Evolutionary conservation across 768 basidiomycete genomes (phyloP), one percentile per base, ranked within the genome.

Genomic region (Exsudoporus frostii): DNA sequence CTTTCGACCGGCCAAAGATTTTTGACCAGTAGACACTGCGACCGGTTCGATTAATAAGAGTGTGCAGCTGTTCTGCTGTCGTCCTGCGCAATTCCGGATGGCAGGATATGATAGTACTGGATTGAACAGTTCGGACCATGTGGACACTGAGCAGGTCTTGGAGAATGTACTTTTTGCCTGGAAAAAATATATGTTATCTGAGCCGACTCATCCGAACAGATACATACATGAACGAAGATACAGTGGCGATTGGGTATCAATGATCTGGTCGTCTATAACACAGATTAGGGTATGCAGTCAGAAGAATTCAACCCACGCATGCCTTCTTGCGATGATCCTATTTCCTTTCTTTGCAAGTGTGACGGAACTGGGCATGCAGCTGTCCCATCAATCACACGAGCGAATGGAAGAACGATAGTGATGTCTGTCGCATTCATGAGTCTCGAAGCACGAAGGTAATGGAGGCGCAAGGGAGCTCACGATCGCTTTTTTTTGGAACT

Each of bases 71-170:
- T 7, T 56, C 34, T 15, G 71, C 70, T 5, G 69, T 65, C 24
- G 14, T 45, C 8, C 11, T 42, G 44, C 57, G 62, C 36, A 41
- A 29, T 41, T 54, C 38, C 6, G 67, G 70, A 29, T 73, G 72
- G 49, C 60, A 70, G 25, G 73, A 64, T 51, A 67, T 63, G 11
- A 71, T 62, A 15, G 57, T 60, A 24, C 52, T 63, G 5, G 59
- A 47, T 37, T 49, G 14, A 13, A 66, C 51, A 9, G 62, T 63
- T 56, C 65, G 64, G 72, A 80, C 41, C 78, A 84, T 76, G 55
- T 84, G 82, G 10, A 82, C 57, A 4, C 81, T 73, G 10, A 83
- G 71, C 25, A 82, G 74, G 54, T 83, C 82, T 27, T 78, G 65
- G 15, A 71, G 53, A 6, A 72, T 45, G 32, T 57, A 63, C 44